Evolutionary conservation across 2,329 filamentous ascomycete species (phyloP), one percentile per base, ranked within the genome.

Genomic region (Botrytis hyacinthi): DNA sequence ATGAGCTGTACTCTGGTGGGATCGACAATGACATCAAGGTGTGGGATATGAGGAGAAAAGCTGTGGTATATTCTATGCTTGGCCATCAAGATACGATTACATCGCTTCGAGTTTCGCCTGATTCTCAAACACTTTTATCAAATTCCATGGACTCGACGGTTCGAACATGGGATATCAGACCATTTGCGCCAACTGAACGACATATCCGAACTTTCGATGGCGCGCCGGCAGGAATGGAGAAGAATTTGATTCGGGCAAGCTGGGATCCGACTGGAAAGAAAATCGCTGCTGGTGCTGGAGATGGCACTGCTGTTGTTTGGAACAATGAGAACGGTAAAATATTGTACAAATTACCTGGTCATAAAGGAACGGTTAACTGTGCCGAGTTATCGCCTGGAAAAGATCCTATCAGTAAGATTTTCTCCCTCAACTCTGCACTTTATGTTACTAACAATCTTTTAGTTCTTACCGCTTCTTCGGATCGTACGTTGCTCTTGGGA

Each of bases 11-110:
- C 82, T 92, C 93, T 10, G 95, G 95, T 65, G 93, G 95, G 35
- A 98, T 99, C 78, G 96, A 98, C 84, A 98, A 98, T 81, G 94
- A 97, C 78, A 97, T 99, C 81, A 94, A 95, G 79, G 95, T 97
- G 32, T 99, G 96, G 95, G 96, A 99, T 83, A 84, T 98, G 80
- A 90, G 96, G 77, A 98, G 97, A 85, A 94, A 97, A 83, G 89
- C 92, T 10, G 89, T 97, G 4, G 90, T 94, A 9, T 98, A 98
- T 83, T 92, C 92, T 2, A 91, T 99, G 87, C 83, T 92, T 20
- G 96, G 96, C 0, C 96, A 99, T 82, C 92, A 90, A 71, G 96
- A 99, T 81, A 98, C 95, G 0, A 87, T 99, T 76, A 97, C 95
- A 4, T 97, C 94, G 20, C 86, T 99, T 65, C 87, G 92, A 71